These are phyloP conservation scores for Dipteronia dyeriana DNA, from an alignment of 345 rosid genomes.

Conservation along the genomic window DNA sequence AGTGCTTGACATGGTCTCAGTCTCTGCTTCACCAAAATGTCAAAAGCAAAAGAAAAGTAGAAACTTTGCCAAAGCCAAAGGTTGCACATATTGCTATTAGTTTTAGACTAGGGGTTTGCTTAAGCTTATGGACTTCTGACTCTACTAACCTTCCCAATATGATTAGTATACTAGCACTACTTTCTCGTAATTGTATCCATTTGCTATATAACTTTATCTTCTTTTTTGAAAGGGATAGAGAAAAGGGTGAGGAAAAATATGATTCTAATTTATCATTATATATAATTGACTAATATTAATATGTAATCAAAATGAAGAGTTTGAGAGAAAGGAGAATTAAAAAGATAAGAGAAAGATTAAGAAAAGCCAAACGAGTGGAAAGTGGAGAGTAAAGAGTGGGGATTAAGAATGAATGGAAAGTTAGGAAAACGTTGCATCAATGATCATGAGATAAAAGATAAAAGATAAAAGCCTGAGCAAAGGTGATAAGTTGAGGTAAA, in stretches of 20 bases:
- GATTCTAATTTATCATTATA: background rate
- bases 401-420: background rate
- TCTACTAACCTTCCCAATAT: background rate
- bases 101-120: background rate
- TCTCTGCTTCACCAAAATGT: background rate
- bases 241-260: background rate
- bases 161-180: background rate
- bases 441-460: background rate
- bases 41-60: background rate
- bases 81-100: background rate
- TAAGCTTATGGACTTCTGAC: background rate
- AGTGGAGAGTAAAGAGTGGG: background rate
- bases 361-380: background rate
- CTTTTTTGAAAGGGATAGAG: background rate
- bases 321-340: too few species aligned
- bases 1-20: background rate
- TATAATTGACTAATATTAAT: too few species aligned
- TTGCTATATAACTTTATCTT: background rate
- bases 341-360: background rate
- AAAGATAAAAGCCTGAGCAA: background rate
- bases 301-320: background rate
- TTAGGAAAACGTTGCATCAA: conserved; percentile 5
- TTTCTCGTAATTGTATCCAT: background rate
- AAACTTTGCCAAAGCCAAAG: background rate
- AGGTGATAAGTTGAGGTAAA: too few species aligned